phyloP scores from a whole-genome alignment of 805 yeast species.

The Candida chilensis region DNA sequence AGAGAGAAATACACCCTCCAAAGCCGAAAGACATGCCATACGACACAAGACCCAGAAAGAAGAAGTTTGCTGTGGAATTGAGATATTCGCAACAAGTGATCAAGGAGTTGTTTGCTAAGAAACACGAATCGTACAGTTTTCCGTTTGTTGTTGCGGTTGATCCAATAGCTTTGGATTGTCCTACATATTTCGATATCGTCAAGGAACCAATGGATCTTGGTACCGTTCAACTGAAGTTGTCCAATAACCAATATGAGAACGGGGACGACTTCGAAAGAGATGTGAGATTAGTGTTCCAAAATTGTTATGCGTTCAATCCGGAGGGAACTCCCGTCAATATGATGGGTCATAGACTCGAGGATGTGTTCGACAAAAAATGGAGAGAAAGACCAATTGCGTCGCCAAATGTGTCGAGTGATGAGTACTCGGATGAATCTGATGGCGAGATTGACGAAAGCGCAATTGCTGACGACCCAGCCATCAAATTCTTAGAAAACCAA shows the following conservation, averaged over 20 bases:
- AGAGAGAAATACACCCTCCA: conserved; percentile 95
- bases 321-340: conserved; percentile 93
- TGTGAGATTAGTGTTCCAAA: conserved; percentile 72
- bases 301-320: conserved; percentile 90
- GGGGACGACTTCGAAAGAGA: conserved; percentile 85
- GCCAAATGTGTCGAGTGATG: conserved; percentile 30
- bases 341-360: conserved; percentile 91
- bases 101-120: conserved; percentile 76
- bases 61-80: conserved; percentile 84
- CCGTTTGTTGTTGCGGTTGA: conserved; percentile 94
- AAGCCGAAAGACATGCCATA: conserved; percentile 89
- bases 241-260: conserved; percentile 80
- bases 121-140: conserved; percentile 75
- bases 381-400: conserved; percentile 46
- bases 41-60: conserved; percentile 84
- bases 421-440: conserved; percentile 24
- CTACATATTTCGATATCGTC: conserved; percentile 78
- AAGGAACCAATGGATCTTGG: conserved; percentile 94
- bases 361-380: conserved; percentile 83
- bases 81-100: conserved; percentile 76
- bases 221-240: conserved; percentile 70
- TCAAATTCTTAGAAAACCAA: conserved; percentile 82
- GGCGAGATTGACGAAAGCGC: conserved; percentile 18
- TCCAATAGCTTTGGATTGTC: conserved; percentile 88
- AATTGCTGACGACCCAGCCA: conserved; percentile 60